Percentiles rank a stretch among this genome's conserved stretches.
Evolutionary conservation across 2,329 filamentous ascomycete species (phyloP).

Genomic region (Colletotrichum liaoningense): DNA sequence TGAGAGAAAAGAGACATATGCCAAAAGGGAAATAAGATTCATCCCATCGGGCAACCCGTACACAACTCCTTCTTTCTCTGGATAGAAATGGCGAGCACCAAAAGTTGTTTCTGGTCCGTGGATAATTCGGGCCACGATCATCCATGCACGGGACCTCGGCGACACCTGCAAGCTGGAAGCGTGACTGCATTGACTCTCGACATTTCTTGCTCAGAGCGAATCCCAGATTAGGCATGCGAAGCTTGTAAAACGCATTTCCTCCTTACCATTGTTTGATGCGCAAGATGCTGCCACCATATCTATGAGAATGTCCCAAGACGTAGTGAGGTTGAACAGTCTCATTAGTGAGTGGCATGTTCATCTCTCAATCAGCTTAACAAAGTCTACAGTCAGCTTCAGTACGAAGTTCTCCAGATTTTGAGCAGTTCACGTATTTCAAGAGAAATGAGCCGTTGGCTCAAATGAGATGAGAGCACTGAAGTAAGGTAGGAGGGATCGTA

Average conservation of each 20-base stretch:
- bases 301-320: neutral
- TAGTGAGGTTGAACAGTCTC: neutral
- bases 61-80: neutral
- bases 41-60: neutral
- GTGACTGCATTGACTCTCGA: neutral
- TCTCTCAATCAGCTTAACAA: neutral
- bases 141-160: constrained; percentile 1
- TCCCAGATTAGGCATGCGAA: neutral
- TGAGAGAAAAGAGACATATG: neutral
- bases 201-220: neutral
- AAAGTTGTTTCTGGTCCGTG: constrained; percentile 24
- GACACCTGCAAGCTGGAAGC: neutral
- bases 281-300: neutral
- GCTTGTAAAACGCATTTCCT: neutral
- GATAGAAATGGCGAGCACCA: neutral
- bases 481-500: neutral
- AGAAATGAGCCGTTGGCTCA: neutral
- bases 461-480: neutral
- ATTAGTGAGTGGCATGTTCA: neutral
- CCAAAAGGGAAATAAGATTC: neutral
- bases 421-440: neutral
- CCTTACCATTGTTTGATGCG: neutral
- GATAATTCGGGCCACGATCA: constrained; percentile 1
- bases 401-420: neutral
- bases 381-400: neutral